Percentiles rank a stretch among this genome's conserved stretches.
Evolutionary conservation across 495 filamentous ascomycete species (phyloP).

Genomic region (Echria macrotheca): DNA sequence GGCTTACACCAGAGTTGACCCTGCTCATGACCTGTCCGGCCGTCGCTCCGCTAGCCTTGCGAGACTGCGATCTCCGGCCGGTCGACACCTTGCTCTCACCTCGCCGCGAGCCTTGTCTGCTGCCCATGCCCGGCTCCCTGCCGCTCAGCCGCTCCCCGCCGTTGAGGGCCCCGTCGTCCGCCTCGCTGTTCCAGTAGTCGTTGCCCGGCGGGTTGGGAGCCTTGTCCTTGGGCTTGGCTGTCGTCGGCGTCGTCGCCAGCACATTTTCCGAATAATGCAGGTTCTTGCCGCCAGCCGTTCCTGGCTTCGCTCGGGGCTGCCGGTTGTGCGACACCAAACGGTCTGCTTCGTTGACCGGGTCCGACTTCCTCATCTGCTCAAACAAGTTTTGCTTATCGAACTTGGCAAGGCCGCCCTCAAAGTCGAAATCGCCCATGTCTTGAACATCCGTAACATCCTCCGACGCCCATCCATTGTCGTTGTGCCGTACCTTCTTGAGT

Average conservation of each 20-base stretch:
- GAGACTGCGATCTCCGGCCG: constrained; percentile 47
- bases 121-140: constrained; percentile 34
- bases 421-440: constrained; percentile 90
- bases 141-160: constrained; percentile 45
- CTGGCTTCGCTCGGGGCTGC: constrained; percentile 59
- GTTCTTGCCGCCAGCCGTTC: constrained; percentile 70
- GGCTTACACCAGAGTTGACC: constrained; percentile 44
- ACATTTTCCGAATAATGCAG: constrained; percentile 86
- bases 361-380: constrained; percentile 78
- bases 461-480: constrained; percentile 89
- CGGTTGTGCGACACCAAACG: constrained; percentile 87
- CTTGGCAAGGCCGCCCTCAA: constrained; percentile 76
- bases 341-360: constrained; percentile 80
- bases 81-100: constrained; percentile 43
- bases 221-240: constrained; percentile 29
- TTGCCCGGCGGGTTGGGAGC: constrained; percentile 34
- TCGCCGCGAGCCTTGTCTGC: constrained; percentile 45
- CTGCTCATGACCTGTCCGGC: constrained; percentile 31
- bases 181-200: constrained; percentile 64
- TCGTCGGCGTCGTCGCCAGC: constrained; percentile 50
- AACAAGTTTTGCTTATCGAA: constrained; percentile 92
- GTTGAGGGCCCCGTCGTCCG: constrained; percentile 51
- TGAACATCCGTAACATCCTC: constrained; percentile 97
- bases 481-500: constrained; percentile 50
- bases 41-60: constrained; percentile 54